These are phyloP conservation scores for Dryas octopetala DNA, from an alignment of 306 rosid species.

Conservation along the genomic window DNA sequence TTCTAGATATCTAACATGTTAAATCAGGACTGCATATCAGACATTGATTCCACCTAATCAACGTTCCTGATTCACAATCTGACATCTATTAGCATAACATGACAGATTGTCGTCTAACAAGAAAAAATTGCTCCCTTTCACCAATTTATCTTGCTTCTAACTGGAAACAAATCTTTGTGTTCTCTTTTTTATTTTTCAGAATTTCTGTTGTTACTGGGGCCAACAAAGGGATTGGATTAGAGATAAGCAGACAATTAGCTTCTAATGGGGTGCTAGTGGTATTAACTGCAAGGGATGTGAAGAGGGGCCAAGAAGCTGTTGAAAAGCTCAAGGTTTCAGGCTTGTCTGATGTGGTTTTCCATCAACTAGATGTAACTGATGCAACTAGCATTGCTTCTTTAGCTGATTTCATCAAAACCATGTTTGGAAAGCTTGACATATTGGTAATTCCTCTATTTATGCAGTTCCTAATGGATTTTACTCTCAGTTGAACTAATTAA, in stretches of 20 bases:
- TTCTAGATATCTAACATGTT: no score
- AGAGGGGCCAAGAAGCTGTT: constrained; percentile 20
- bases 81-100: neutral
- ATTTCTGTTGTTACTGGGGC: constrained; percentile 28
- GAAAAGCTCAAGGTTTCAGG: constrained; percentile 9
- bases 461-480: no score
- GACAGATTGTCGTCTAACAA: no score
- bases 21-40: no score
- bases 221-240: constrained; percentile 25
- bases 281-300: constrained; percentile 18
- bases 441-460: neutral
- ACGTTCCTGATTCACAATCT: neutral
- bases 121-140: no score
- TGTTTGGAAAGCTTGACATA: constrained; percentile 15
- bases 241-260: constrained; percentile 13
- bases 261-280: constrained; percentile 16
- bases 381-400: constrained; percentile 12
- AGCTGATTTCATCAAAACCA: neutral
- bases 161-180: neutral
- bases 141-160: neutral
- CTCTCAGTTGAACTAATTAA: no score
- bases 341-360: constrained; percentile 12
- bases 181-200: neutral
- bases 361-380: constrained; percentile 11
- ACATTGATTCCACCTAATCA: no score